Percentiles rank a stretch among this genome's conserved stretches.
These are phyloP conservation scores for Argentina anserina DNA, from an alignment of 306 rosid species.

Conservation along the genomic window DNA sequence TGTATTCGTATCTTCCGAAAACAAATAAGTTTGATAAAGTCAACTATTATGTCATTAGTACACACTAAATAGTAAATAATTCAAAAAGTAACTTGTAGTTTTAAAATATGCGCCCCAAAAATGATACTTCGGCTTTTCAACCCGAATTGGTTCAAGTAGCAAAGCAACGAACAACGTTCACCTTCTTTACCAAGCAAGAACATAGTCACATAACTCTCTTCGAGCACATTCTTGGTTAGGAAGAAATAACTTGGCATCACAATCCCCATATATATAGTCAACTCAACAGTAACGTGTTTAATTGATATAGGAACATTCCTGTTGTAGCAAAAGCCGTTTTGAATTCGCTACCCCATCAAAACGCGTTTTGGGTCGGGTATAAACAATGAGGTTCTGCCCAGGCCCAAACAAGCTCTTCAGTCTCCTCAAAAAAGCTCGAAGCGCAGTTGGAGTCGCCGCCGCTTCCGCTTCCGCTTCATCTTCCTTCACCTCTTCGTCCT, in stretches of 20 bases:
- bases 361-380: not conserved
- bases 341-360: not conserved
- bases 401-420: slow-evolving; percentile 12
- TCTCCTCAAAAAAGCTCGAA: slow-evolving; percentile 32
- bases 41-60: no score
- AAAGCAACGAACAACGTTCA: not conserved
- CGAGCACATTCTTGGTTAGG: not conserved
- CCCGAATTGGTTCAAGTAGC: not conserved
- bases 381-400: not conserved
- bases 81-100: no score
- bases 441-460: slow-evolving; percentile 18
- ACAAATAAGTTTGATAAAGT: no score
- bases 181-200: not conserved
- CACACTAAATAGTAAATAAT: no score
- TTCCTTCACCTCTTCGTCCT: no score
- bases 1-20: no score
- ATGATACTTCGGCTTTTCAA: not conserved
- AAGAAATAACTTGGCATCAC: not conserved
- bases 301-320: no score
- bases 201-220: not conserved
- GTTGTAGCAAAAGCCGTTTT: not conserved
- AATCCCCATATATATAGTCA: not conserved
- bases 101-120: not conserved
- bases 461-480: slow-evolving; percentile 11
- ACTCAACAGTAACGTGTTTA: not conserved